A percentile compares a stretch with the other conserved stretches of the same genome.
Evolutionary conservation across 1,139 yeast genomes (phyloP).

Genomic region (Kurtzmaniella quercitrusa): DNA sequence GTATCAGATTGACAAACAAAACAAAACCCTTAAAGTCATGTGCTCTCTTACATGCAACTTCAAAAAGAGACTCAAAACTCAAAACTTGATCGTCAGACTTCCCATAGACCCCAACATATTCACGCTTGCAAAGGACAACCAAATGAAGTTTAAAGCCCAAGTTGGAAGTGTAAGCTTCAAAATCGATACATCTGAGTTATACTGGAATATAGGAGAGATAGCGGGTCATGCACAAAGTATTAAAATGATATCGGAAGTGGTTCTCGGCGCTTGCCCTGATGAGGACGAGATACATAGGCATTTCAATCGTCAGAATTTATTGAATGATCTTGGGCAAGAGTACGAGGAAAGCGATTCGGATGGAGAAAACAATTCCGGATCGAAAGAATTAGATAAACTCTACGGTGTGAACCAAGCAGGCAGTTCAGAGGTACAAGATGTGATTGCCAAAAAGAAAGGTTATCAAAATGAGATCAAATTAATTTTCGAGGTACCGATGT

Average conservation of each 20-base stretch:
- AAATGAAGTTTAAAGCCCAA: conserved; percentile 39
- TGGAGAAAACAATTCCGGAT: conserved; percentile 17
- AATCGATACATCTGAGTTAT: conserved; percentile 45
- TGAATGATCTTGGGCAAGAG: conserved; percentile 4
- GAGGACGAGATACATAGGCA: not conserved
- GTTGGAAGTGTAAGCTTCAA: conserved; percentile 38
- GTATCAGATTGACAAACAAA: conserved; percentile 20
- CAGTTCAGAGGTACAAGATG: not conserved
- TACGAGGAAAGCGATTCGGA: conserved; percentile 9
- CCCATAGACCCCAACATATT: conserved; percentile 37
- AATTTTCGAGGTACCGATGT: conserved; percentile 36
- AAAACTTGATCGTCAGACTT: conserved; percentile 25
- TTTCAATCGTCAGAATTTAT: conserved; percentile 1
- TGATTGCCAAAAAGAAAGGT: not conserved
- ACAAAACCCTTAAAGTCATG: conserved; percentile 31
- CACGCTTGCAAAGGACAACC: conserved; percentile 19
- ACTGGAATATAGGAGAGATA: conserved; percentile 58
- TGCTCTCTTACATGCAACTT: conserved; percentile 32
- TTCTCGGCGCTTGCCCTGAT: conserved; percentile 11
- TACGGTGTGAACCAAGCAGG: conserved; percentile 38
- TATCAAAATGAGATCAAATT: conserved; percentile 23
- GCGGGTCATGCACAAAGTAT: conserved; percentile 43
- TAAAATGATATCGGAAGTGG: conserved; percentile 43
- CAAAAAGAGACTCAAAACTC: conserved; percentile 33
- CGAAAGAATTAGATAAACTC: conserved; percentile 31